Conservation (phyloP, 108 stramenopile species). For the Stephanodiscus triporus region DNA sequence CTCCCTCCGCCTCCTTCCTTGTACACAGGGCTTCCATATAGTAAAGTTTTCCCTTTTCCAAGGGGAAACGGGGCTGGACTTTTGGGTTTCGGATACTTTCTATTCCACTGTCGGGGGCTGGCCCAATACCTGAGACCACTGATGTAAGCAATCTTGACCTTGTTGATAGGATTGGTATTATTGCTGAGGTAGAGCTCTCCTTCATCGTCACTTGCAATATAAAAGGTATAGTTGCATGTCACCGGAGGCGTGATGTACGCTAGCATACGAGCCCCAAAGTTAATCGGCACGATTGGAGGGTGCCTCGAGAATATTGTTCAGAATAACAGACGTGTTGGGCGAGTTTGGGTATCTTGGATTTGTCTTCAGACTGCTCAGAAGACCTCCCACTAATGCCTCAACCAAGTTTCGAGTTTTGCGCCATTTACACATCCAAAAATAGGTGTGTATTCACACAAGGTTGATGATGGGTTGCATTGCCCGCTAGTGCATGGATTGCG, state of each 20-base stretch:
- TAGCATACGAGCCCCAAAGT: background rate
- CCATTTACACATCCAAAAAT: no score
- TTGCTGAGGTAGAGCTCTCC: background rate
- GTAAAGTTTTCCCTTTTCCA: background rate
- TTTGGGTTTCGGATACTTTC: background rate
- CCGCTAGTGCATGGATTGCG: no score
- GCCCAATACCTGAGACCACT: background rate
- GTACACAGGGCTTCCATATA: background rate
- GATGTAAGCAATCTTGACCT: background rate
- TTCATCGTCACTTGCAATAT: constrained; percentile 12
- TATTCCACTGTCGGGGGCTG: background rate
- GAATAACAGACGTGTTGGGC: no score
- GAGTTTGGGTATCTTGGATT: no score
- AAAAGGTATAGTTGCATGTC: constrained; percentile 9
- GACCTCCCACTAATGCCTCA: no score
- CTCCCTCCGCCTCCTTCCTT: constrained; percentile 2
- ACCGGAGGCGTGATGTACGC: constrained; percentile 11
- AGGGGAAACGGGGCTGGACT: background rate
- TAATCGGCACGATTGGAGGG: background rate
- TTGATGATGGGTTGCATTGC: no score
- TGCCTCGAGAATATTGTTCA: background rate
- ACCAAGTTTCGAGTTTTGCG: no score
- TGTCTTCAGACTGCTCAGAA: no score
- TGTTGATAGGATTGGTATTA: background rate
- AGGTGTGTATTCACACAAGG: no score